Percentiles rank a stretch among this genome's conserved stretches.
Evolutionary conservation across 345 rosid species (phyloP).

Genomic region (Bruguiera parviflora): DNA sequence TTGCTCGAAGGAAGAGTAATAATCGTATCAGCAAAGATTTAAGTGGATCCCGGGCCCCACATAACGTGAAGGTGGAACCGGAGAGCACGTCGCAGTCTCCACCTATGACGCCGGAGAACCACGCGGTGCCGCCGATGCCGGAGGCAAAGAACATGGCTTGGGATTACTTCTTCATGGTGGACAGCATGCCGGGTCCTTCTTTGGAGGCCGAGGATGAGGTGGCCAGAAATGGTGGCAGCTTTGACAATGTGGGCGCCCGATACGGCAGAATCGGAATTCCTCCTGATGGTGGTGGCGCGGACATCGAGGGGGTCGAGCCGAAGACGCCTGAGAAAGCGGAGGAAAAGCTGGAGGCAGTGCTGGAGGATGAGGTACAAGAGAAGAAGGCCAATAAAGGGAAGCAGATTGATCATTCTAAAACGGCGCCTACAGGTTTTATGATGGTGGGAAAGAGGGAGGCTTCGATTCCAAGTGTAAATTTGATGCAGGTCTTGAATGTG

Average conservation of each 20-base stretch:
- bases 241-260: conserved; percentile 15
- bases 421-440: conserved; percentile 59
- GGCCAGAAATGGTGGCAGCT: not conserved
- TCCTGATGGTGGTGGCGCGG: conserved; percentile 11
- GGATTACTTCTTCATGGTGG: conserved; percentile 45
- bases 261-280: conserved; percentile 1
- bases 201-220: conserved; percentile 39
- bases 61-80: conserved; percentile 30
- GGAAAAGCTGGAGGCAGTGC: conserved; percentile 16
- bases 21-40: conserved; percentile 19
- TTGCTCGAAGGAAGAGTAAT: conserved; percentile 16
- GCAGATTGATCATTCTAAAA: conserved; percentile 55
- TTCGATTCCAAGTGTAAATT: conserved; percentile 36
- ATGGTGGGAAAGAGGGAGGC: conserved; percentile 27
- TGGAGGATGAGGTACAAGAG: conserved; percentile 24
- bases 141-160: conserved; percentile 28
- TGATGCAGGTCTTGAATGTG: conserved; percentile 59
- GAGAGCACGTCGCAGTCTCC: conserved; percentile 20
- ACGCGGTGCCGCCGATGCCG: conserved; percentile 45
- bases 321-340: conserved; percentile 59
- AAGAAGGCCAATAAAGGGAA: conserved; percentile 28
- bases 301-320: conserved; percentile 36
- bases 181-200: conserved; percentile 55
- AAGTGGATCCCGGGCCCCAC: conserved; percentile 22
- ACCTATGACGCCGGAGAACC: conserved; percentile 34